Base-by-base conservation (phyloP, 495 filamentous ascomycete genomes). In the Xylaria palmicola region DNA sequence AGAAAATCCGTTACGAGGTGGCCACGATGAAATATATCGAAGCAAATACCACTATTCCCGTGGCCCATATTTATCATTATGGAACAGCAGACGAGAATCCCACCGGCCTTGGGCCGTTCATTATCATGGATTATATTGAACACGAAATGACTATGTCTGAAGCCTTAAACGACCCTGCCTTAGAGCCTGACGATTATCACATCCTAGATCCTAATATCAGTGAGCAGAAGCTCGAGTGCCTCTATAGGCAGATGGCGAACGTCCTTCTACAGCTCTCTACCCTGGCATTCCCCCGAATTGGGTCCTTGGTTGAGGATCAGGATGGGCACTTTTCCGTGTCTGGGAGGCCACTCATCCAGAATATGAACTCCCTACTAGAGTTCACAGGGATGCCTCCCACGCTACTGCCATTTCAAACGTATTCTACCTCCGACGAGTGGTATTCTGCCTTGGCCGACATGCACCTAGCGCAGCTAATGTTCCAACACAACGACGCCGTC, bases 111-210 rank as follows among this genome's bases (percentile, higher is more conserved):
- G 72, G 76, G 7, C 77, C 79, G 1, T 83, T 79, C 63, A 77
- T 82, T 39, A 77, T 82, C 40, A 78, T 80, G 69, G 72, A 79
- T 12, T 78, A 77, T 60, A 66, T 80, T 22, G 62, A 75, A 7
- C 67, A 79, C 58, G 30, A 67, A 4, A 52, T 47, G 17, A 69
- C 47, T 6, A 68, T 81, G 54, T 65, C 62, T n/a, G 53, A 68
- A 7, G 64, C 65, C 6, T 68, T 81, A 0, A 59, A 63, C 0
- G 73, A 65, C 1, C 74, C 72, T 6, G 64, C 49, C 19, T 27
- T 41, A 20, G 40, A 61, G 0, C 51, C 39, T 20, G 49, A 62
- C 13, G 56, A 70, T 1, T 26, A 50, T 40, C 62, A 57, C 12
- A 62, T 71, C 32, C 50, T 81, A 19, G 61, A 80, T 61, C 67